Evolutionary conservation across 345 rosid genomes (phyloP).

Genomic region (Firmiana major): DNA sequence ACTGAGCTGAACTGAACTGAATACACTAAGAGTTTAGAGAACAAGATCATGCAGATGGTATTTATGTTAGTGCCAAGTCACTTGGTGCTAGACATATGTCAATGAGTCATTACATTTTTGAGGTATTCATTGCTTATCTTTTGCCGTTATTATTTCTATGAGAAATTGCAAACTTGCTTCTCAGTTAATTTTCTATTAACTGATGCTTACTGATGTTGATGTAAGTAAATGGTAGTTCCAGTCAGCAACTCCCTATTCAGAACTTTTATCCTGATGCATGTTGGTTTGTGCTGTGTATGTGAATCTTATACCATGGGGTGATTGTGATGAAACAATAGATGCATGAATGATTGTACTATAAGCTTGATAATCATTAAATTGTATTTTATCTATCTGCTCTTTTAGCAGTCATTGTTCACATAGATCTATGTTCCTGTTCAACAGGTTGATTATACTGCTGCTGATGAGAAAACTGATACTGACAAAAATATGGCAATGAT

Average conservation of each 20-base stretch:
- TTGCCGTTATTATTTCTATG: neutral
- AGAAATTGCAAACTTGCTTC: neutral
- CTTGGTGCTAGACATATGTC: neutral
- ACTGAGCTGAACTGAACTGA: neutral
- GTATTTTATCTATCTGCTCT: neutral
- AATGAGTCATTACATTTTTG: neutral
- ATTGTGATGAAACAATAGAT: neutral
- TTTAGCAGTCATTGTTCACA: neutral
- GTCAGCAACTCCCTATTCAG: neutral
- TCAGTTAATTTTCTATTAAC: neutral
- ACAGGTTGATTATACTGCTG: constrained; percentile 54
- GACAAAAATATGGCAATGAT: constrained; percentile 72
- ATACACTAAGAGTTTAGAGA: neutral
- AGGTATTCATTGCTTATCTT: neutral
- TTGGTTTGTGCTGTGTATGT: neutral
- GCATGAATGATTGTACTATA: neutral
- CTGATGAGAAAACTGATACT: constrained; percentile 77
- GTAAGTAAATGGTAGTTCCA: neutral
- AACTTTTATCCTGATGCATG: neutral
- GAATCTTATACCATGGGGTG: neutral
- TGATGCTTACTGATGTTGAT: neutral
- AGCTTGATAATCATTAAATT: neutral
- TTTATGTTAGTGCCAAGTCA: neutral
- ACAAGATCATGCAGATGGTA: neutral
- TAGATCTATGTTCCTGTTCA: neutral